Conservation (phyloP, 75 land plant species). For the Adiantum capillusveneris region DNA sequence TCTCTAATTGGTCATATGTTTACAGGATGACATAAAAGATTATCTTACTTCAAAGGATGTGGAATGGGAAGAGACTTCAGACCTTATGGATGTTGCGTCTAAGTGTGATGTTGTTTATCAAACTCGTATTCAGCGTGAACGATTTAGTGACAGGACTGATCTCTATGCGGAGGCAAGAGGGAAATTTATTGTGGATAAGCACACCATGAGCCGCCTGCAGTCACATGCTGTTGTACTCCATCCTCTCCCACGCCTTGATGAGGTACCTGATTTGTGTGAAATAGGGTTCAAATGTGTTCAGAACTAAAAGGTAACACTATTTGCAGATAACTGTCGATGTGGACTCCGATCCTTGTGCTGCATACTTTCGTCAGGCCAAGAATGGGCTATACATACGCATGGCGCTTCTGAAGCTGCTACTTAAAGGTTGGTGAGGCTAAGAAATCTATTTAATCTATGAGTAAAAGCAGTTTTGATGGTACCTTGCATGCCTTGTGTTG, state of each 20-base stretch:
- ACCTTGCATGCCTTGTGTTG: too few relatives aligned
- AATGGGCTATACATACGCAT: constrained; percentile 96
- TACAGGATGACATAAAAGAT: constrained; percentile 92
- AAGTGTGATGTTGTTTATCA: constrained; percentile 97
- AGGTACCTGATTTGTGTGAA: constrained; percentile 46
- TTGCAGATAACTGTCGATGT: constrained; percentile 82
- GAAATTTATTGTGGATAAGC: constrained; percentile 74
- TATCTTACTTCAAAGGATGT: constrained; percentile 66
- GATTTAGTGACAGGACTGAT: constrained; percentile 66
- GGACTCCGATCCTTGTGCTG: constrained; percentile 89
- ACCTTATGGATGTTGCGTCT: constrained; percentile 87
- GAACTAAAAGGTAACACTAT: not conserved
- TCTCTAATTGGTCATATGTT: too few relatives aligned
- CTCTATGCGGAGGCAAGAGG: constrained; percentile 90
- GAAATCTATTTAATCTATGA: too few relatives aligned
- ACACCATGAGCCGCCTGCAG: constrained; percentile 61
- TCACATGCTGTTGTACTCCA: constrained; percentile 89
- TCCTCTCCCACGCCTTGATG: constrained; percentile 97
- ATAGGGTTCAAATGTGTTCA: too few relatives aligned
- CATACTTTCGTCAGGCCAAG: constrained; percentile 95
- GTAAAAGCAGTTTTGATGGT: too few relatives aligned
- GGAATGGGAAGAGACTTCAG: constrained; percentile 85
- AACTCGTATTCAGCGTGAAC: constrained; percentile 77
- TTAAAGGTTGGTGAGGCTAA: constrained; percentile 89
- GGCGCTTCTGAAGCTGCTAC: constrained; percentile 88